Percentiles rank a stretch among this genome's conserved stretches.
phyloP scores from a whole-genome alignment of 345 rosid species.

The Salix exigua region DNA sequence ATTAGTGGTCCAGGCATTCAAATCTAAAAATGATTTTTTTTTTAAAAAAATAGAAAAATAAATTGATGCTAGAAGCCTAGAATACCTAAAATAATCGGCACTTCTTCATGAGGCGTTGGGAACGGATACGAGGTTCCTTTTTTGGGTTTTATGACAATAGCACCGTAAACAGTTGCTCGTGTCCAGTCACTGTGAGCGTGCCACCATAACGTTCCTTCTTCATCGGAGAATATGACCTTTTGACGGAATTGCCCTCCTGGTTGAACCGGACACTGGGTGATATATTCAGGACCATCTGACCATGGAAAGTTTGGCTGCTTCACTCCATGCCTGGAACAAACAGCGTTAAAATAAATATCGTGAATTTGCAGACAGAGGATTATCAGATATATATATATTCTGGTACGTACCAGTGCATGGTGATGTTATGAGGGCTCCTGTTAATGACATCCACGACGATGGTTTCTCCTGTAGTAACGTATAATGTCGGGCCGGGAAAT shows the following conservation, averaged over 20 bases:
- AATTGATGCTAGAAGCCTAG: too few species aligned
- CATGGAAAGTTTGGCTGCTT: slow-evolving; percentile 37
- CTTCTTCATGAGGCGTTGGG: slow-evolving; percentile 15
- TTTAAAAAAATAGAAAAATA: neutral
- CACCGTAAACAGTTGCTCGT: slow-evolving; percentile 36
- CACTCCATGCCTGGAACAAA: slow-evolving; percentile 37
- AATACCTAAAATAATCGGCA: slow-evolving; percentile 12
- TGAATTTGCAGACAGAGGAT: neutral
- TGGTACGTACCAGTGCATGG: slow-evolving; percentile 30
- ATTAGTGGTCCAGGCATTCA: neutral
- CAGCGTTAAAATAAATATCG: too few species aligned
- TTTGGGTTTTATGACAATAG: slow-evolving; percentile 25
- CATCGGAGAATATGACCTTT: slow-evolving; percentile 13
- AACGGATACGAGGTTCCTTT: slow-evolving; percentile 19
- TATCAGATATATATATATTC: neutral
- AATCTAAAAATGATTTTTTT: neutral
- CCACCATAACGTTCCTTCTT: slow-evolving; percentile 46
- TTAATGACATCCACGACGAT: slow-evolving; percentile 26
- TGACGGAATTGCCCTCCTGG: slow-evolving; percentile 23
- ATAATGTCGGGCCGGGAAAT: slow-evolving; percentile 30
- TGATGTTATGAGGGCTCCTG: slow-evolving; percentile 21
- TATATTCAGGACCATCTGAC: slow-evolving; percentile 46
- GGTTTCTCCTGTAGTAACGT: slow-evolving; percentile 23
- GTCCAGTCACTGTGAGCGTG: slow-evolving; percentile 44
- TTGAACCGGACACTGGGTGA: slow-evolving; percentile 43